Evolutionary conservation across 1,284 basidiomycete species (phyloP), one percentile per base, ranked within the genome.

Genomic region (Trichosporon asahii): DNA sequence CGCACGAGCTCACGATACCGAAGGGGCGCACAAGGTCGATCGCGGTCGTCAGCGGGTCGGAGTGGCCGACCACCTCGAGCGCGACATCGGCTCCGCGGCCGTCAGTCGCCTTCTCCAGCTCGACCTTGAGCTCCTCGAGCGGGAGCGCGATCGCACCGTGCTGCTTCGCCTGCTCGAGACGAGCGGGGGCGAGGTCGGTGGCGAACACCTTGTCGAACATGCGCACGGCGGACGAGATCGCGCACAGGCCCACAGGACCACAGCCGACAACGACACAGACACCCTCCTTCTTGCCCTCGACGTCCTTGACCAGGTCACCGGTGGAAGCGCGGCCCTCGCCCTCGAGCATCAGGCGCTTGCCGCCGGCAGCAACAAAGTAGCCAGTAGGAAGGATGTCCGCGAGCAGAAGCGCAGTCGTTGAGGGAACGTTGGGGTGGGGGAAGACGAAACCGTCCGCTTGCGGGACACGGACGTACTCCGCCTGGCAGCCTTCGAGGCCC

Each of bases 391-490:
- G 73, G 63, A 85, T 85, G 69, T 86, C 85, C n/a, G 76, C 72
- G 76, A 86, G 82, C 29, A 85, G 70, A 9, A 86, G 74, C 69
- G 84, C 79, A 8, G 82, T 74, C 60, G 83, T 80, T 49, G 80
- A 77, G 0, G 75, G 73, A 1, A 84, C 60, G 21, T 82, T 81
- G 1, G 82, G 82, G 21, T 83, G 80, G 0, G 76, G 78, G 70
- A 83, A 82, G 23, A 86, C 76, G 3, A 83, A 83, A 0, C 82
- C 75, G 49, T 84, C 82, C 25, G 80, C 82, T 27, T 79, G 65
- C 2, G 92, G 92, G 4, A 94, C 88, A 23, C 91, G 88, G 1
- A 93, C 87, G 79, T 91, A 96, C 81, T 95, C 92, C 0, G 93
- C 93, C 84, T 96, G 94, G 2, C 89, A 92, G 14, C 94, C 94